Evolutionary conservation across 306 rosid species (phyloP).

Genomic region (Corylus americana): DNA sequence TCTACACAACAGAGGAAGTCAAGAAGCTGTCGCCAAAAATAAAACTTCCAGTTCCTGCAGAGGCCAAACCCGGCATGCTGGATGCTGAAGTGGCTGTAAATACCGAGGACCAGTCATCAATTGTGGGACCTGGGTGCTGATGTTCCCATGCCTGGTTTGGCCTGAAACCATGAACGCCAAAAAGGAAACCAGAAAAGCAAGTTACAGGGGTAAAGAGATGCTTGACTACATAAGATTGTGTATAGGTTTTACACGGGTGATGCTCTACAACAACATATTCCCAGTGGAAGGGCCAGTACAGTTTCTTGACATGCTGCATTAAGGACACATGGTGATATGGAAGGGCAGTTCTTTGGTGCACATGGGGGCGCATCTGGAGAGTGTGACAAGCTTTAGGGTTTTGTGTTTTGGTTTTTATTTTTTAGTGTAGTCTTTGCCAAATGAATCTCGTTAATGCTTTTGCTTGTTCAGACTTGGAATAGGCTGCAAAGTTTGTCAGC

Average conservation of each 20-base stretch:
- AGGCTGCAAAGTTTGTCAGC: conserved; percentile 33
- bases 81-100: conserved; percentile 67
- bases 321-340: conserved; percentile 15
- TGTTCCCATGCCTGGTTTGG: conserved; percentile 13
- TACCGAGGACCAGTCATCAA: conserved; percentile 73
- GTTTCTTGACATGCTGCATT: conserved; percentile 25
- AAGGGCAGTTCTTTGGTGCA: conserved; percentile 18
- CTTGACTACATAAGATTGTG: conserved; percentile 14
- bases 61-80: conserved; percentile 54
- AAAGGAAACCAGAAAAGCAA: conserved; percentile 28
- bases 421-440: conserved; percentile 34
- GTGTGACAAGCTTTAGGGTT: conserved; percentile 35
- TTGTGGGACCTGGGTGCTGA: conserved; percentile 71
- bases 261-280: background rate
- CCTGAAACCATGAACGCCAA: conserved; percentile 30
- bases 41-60: conserved; percentile 54
- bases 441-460: conserved; percentile 33
- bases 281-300: conserved; percentile 11
- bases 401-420: conserved; percentile 41
- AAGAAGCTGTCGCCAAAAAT: conserved; percentile 89
- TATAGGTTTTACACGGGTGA: conserved; percentile 8
- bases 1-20: conserved; percentile 87
- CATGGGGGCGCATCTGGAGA: conserved; percentile 23
- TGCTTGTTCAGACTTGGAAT: conserved; percentile 46
- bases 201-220: conserved; percentile 21